These are phyloP conservation scores for Russula earlei DNA, from an alignment of 768 basidiomycete species.

Conservation along the genomic window DNA sequence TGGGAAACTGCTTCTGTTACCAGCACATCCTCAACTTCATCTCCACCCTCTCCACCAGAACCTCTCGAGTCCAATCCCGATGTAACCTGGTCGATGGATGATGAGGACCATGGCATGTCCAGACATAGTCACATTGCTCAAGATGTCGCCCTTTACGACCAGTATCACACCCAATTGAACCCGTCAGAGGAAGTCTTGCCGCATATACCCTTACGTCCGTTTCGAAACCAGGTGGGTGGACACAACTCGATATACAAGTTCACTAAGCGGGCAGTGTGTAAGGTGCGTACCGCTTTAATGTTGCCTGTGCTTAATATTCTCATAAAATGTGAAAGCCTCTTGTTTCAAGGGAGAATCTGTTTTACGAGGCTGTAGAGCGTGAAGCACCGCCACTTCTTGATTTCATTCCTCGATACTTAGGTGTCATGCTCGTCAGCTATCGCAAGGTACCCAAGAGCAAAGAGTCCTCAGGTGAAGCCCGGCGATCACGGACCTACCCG, in stretches of 20 bases:
- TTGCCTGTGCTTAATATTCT: background rate
- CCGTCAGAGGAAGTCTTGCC: slow-evolving; percentile 55
- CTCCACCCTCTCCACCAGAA: slow-evolving; percentile 30
- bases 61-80: slow-evolving; percentile 26
- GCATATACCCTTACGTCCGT: slow-evolving; percentile 89
- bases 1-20: slow-evolving; percentile 65
- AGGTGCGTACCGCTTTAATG: slow-evolving; percentile 48
- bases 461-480: slow-evolving; percentile 14
- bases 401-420: slow-evolving; percentile 96
- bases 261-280: slow-evolving; percentile 95
- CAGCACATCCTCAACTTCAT: slow-evolving; percentile 51
- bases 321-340: slow-evolving; percentile 53
- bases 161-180: slow-evolving; percentile 32
- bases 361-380: slow-evolving; percentile 94
- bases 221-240: slow-evolving; percentile 96
- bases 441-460: slow-evolving; percentile 46
- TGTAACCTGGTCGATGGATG: slow-evolving; percentile 26
- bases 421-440: slow-evolving; percentile 97
- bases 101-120: slow-evolving; percentile 25
- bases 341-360: slow-evolving; percentile 92
- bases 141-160: slow-evolving; percentile 22
- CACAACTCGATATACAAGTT: slow-evolving; percentile 98
- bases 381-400: slow-evolving; percentile 86
- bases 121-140: slow-evolving; percentile 8
- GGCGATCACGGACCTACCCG: slow-evolving; percentile 18